Base-by-base conservation (phyloP, 2,329 filamentous ascomycete genomes). In the Torrubiella hemipterigena region DNA sequence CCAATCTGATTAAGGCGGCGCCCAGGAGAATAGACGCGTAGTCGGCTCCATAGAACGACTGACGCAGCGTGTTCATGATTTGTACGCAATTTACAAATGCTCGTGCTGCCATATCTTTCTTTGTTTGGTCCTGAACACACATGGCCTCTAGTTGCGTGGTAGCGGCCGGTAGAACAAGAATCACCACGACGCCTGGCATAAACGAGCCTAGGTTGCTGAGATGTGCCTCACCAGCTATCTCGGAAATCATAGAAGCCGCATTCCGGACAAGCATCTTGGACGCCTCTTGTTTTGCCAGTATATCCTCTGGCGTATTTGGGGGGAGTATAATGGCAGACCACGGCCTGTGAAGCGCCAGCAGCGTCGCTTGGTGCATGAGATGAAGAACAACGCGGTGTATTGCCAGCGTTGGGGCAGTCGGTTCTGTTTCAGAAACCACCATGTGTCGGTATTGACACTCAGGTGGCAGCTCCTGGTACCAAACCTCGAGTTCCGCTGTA, bases 291-390 rank as follows among this genome's bases (percentile, higher is more conserved):
- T n/a, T 24, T 11, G 12, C 22, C 14, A n/a, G 22, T 14, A 24
- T n/a, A n/a, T n/a, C n/a, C n/a, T n/a, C 6, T 24, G 6, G 12
- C 5, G 11, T 12, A 11, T 24, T 14, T 14, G 5, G 6, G 12
- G 22, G 22, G 10, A n/a, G 12, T 24, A n/a, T 11, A 5, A 24
- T 11, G 12, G 6, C 22, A 6, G 22, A 11, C 22, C 10, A 24
- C 6, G 78, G 77, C 18, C 78, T 65, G 48, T 82, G 77, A 15
- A 83, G 56, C 8, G 78, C 78, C 31, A 76, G 81, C 5, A 79
- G 59, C 0, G 77, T 78, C 3, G 77, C 78, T 43, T 74, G 71
- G 48, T 80, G 82, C 10, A 81, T 65, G 71, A 81, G 80, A 45
- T 79, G 75, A 14, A 83, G 54, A 16, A 82, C 53, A 16, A 74